These are phyloP conservation scores for Aspergillus brunneoviolaceus DNA, from an alignment of 2,329 filamentous ascomycete genomes.

Conservation along the genomic window DNA sequence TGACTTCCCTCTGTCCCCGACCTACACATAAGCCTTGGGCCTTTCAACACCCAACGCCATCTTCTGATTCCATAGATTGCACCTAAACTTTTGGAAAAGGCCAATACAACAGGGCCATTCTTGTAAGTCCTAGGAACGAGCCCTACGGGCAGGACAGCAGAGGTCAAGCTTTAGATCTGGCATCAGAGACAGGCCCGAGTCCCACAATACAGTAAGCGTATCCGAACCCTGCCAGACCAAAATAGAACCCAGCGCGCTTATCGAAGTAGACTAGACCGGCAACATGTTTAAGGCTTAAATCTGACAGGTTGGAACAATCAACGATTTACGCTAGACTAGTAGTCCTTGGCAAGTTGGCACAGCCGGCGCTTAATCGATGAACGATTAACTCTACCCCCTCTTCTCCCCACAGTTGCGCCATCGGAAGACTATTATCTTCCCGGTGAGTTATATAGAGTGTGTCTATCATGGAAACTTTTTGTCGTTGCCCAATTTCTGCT, in stretches of 20 bases:
- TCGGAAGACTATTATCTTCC: not conserved
- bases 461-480: not conserved
- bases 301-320: not conserved
- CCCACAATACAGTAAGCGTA: not conserved
- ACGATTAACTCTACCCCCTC: not conserved
- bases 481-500: not conserved
- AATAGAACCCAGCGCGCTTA: not conserved
- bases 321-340: not conserved
- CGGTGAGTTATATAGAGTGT: not conserved
- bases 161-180: not conserved
- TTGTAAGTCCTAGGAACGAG: not conserved
- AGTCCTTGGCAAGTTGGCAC: not conserved
- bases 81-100: too few relatives aligned
- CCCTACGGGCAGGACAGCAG: not conserved
- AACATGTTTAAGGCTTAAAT: not conserved
- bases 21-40: not conserved
- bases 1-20: not conserved
- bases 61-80: too few relatives aligned
- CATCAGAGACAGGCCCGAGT: not conserved
- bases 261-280: not conserved
- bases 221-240: not conserved
- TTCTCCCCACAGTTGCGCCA: not conserved
- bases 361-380: not conserved
- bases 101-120: too few relatives aligned
- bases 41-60: too few relatives aligned